Conservation (phyloP, 2,329 filamentous ascomycete species). For the Magnaporthiopsis poae region DNA sequence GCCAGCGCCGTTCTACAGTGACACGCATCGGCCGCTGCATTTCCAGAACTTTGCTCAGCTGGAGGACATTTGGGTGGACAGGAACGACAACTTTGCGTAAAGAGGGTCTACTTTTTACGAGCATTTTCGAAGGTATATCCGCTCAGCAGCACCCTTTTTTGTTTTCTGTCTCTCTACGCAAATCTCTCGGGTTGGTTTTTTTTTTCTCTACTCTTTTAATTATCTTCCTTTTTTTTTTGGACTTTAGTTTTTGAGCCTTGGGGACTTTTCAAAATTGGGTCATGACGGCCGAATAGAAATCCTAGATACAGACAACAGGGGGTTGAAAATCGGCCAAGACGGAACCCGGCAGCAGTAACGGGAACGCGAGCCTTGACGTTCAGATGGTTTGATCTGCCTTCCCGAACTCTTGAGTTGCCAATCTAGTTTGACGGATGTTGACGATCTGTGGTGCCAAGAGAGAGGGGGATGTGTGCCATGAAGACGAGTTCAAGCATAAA, state of each 20-base stretch:
- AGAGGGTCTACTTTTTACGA: not conserved
- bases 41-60: conserved; percentile 96
- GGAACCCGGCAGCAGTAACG: not conserved
- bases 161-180: not conserved
- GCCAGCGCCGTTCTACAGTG: conserved; percentile 80
- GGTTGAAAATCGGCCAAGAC: not conserved
- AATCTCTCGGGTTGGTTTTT: not conserved
- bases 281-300: not conserved
- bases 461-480: not conserved
- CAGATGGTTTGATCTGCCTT: conserved; percentile 5
- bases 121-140: not conserved
- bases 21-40: conserved; percentile 82
- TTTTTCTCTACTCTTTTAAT: not conserved
- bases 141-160: not conserved
- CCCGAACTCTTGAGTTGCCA: conserved; percentile 5
- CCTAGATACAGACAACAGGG: not conserved
- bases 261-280: not conserved
- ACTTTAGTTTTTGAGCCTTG: not conserved
- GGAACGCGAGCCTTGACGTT: not conserved
- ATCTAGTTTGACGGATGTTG: not conserved
- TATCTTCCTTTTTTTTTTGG: not conserved
- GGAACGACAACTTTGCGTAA: conserved; percentile 86
- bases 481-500: not conserved
- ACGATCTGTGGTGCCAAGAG: not conserved
- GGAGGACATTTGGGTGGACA: conserved; percentile 92